Conservation (phyloP, 805 yeast species). For the Zygosaccharomyces rouxii region DNA sequence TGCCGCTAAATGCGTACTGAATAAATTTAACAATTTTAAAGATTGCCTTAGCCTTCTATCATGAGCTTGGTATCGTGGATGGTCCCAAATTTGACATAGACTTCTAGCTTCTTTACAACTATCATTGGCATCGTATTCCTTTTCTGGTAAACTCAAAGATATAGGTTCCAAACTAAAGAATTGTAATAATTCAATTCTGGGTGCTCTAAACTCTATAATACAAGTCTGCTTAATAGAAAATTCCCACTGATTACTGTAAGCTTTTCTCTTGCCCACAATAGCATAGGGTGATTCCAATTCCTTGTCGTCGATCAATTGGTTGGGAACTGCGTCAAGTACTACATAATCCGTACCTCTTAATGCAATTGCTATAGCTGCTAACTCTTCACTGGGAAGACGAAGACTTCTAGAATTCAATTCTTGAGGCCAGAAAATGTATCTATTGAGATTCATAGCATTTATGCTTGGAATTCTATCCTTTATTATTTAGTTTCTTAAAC, state of each 20-base stretch:
- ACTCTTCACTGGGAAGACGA: not conserved
- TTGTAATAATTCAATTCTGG: conserved; percentile 65
- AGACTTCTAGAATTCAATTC: conserved; percentile 8
- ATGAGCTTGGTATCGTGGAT: conserved; percentile 15
- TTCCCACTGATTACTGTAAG: conserved; percentile 5
- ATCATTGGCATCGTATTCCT: conserved; percentile 17
- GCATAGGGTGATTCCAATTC: conserved; percentile 16
- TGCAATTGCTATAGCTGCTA: conserved; percentile 13
- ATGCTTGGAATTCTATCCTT: not conserved
- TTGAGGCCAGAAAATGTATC: conserved; percentile 28
- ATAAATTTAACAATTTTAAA: conserved; percentile 23
- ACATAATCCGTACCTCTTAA: conserved; percentile 22
- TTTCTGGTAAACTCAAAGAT: conserved; percentile 47
- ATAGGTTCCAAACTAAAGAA: conserved; percentile 75
- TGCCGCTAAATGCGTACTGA: conserved; percentile 19
- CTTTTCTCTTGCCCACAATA: conserved; percentile 8
- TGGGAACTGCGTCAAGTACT: conserved; percentile 19
- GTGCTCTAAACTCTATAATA: conserved; percentile 63
- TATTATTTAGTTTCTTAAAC: not conserved
- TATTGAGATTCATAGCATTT: conserved; percentile 15
- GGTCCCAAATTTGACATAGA: conserved; percentile 11
- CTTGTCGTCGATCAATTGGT: not conserved
- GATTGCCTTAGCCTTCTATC: conserved; percentile 16
- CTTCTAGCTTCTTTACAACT: conserved; percentile 20
- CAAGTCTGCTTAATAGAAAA: conserved; percentile 14